Conservation (phyloP, 306 rosid genomes). For the Pyrus pyrifolia region DNA sequence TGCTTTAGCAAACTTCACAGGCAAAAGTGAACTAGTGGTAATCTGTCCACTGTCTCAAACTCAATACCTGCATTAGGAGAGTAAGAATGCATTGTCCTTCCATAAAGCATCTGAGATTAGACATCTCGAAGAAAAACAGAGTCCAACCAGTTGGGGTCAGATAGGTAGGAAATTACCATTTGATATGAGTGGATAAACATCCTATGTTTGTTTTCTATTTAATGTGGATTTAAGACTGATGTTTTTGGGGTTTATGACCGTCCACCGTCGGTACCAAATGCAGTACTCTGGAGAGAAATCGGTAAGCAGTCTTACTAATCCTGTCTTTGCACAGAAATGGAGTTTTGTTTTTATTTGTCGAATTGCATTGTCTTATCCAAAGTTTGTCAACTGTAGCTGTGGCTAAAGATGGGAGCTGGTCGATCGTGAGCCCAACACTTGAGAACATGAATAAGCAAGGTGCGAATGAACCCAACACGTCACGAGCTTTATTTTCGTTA, state of each 20-base stretch:
- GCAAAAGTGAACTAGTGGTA: too few species aligned
- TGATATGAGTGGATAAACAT: conserved; percentile 7
- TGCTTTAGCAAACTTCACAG: too few species aligned
- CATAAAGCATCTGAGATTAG: too few species aligned
- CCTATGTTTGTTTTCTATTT: conserved; percentile 33
- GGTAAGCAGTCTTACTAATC: conserved; percentile 36
- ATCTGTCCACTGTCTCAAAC: too few species aligned
- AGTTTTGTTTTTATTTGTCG: neutral
- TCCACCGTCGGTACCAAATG: conserved; percentile 68
- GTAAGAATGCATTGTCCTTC: too few species aligned
- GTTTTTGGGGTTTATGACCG: conserved; percentile 86
- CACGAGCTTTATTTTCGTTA: too few species aligned
- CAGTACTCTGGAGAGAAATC: conserved; percentile 71
- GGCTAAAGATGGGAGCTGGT: conserved; percentile 69
- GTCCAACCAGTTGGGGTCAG: too few species aligned
- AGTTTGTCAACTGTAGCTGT: conserved; percentile 45
- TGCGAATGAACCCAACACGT: neutral
- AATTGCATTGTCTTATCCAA: neutral
- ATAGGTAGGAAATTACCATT: neutral
- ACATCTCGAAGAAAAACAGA: neutral
- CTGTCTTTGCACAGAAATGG: neutral
- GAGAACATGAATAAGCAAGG: conserved; percentile 40
- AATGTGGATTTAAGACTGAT: conserved; percentile 60
- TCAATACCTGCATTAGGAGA: too few species aligned
- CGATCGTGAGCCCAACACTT: conserved; percentile 59